Conservation (phyloP, 2,329 filamentous ascomycete genomes). For the Aureobasidium namibiae region DNA sequence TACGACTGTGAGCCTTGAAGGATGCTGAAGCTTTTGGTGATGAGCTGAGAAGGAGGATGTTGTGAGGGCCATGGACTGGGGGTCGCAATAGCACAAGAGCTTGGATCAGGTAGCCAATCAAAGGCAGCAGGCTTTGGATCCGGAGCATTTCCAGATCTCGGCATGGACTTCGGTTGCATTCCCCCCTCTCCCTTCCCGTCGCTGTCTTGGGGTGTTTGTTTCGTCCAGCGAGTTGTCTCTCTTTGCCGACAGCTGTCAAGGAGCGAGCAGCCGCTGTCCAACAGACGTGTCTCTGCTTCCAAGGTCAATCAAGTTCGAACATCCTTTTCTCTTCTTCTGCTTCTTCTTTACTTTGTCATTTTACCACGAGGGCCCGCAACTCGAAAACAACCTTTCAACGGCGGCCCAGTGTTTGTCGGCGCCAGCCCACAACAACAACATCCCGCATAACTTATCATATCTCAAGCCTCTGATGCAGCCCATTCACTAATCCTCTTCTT, state of each 20-base stretch:
- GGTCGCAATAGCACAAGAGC: background rate
- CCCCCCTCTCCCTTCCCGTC: background rate
- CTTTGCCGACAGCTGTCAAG: background rate
- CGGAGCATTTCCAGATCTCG: background rate
- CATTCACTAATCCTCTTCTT: slow-evolving; percentile 7
- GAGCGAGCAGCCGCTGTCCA: background rate
- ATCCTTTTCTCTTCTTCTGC: background rate
- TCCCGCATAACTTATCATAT: slow-evolving; percentile 1
- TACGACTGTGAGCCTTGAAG: background rate
- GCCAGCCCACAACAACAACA: slow-evolving; percentile 8
- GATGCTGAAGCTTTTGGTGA: background rate
- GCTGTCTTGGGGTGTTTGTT: slow-evolving; percentile 3
- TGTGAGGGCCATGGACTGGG: background rate
- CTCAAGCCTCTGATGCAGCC: slow-evolving; percentile 1
- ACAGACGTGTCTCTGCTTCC: background rate
- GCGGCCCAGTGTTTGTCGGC: background rate
- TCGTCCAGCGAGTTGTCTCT: background rate
- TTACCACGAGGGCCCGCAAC: too few species aligned
- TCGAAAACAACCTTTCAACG: slow-evolving; percentile 6
- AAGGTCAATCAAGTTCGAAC: background rate
- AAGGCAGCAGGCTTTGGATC: background rate
- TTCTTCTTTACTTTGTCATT: slow-evolving; percentile 3
- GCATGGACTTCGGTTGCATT: background rate
- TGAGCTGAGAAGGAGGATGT: background rate
- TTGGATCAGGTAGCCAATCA: background rate